phyloP scores from a whole-genome alignment of 129 eudicot genomes.

The Escallonia rubra region DNA sequence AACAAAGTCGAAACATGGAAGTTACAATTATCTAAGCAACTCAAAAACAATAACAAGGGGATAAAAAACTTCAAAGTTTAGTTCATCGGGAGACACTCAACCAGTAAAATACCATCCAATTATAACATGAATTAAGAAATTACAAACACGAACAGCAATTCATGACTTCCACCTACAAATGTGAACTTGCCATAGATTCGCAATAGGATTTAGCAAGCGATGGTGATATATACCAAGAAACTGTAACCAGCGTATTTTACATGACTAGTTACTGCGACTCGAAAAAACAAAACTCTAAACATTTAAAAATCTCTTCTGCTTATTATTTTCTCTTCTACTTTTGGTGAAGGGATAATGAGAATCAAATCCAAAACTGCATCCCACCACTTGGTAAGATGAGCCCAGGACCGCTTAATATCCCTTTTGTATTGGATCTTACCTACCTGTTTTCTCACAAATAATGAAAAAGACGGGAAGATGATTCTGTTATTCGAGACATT shows the following conservation, averaged over 20 bases:
- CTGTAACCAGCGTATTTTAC: not conserved
- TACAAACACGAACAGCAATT: too few relatives aligned
- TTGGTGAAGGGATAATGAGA: not conserved
- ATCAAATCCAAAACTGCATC: not conserved
- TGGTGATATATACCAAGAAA: not conserved
- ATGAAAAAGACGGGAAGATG: not conserved
- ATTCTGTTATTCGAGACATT: not conserved
- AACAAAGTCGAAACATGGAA: conserved; percentile 3
- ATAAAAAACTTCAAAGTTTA: too few relatives aligned
- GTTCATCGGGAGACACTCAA: too few relatives aligned
- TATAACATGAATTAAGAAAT: too few relatives aligned
- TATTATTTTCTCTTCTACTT: too few relatives aligned
- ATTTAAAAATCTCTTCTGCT: too few relatives aligned
- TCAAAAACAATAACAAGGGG: not conserved
- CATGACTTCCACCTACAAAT: too few relatives aligned
- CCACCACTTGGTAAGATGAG: too few relatives aligned
- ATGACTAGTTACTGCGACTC: not conserved
- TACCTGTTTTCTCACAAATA: not conserved
- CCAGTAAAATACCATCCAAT: too few relatives aligned
- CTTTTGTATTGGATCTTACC: not conserved
- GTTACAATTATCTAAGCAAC: not conserved
- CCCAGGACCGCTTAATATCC: too few relatives aligned
- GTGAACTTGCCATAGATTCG: too few relatives aligned
- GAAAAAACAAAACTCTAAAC: not conserved
- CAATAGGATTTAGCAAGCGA: too few relatives aligned